Evolutionary conservation across 305 asterid genomes (phyloP), one percentile per base, ranked within the genome.

Genomic region (Fraxinus xanthoxyloides): DNA sequence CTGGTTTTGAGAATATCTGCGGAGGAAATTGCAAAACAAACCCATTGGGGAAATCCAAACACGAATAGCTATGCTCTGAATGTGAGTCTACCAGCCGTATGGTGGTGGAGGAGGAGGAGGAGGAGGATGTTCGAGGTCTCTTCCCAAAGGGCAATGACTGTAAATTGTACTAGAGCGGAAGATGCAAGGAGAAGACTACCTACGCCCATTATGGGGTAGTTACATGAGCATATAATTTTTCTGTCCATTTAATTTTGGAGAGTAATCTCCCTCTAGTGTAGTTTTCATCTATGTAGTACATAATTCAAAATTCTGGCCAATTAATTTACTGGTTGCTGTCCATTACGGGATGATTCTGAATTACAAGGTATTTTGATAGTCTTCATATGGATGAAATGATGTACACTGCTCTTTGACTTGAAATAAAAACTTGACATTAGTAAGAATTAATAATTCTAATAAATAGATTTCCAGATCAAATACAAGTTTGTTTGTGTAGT

Each of bases 141-240:
- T 85, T 2, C 92, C 93, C 0, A 92, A 88, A 82, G 95, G 93
- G 82, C 94, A 91, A 76, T 87, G 99, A 75, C 90, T 92, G 97
- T 75, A 92, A 92, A 84, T 95, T 94, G 81, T 92, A 89, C 6
- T 97, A 91, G 85, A 91, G 91, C 34, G 99, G 97, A 43, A 95
- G 84, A 75, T 95, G 98, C 93, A 92, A 87, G 82, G 94, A 94
- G 88, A 97, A 1, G 93, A 97, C 81, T 93, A 92, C 79, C 91
- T 90, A 46, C 97, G 91, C 82, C 95, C 94, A 0, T 92, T 82
- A 93, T 7, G 69, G 69, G 15, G 30, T 59, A 21, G 15, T 59
- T 59, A 30, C 69, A 59, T 2, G 32, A 3, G 72, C 72, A 61
- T 61, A 23, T 61, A 61, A 23, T 61, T 61, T 10, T 61, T 61